Conservation (phyloP, 2,329 filamentous ascomycete species). For the Xenosphaeropsis pyriputrescens region DNA sequence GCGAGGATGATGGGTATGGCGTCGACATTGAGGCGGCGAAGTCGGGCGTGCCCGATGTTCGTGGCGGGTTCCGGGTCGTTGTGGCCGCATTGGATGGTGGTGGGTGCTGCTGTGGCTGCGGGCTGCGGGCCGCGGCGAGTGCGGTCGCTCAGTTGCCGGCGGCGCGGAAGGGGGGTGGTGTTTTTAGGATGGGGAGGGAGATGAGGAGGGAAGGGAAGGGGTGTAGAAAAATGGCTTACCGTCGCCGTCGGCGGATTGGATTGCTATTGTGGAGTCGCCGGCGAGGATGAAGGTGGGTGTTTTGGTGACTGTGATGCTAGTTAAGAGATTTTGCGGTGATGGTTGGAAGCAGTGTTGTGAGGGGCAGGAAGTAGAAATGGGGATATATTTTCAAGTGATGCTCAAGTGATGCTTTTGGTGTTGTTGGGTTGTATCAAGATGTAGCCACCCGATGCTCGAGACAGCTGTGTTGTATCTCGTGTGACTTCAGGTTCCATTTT, state of each 20-base stretch:
- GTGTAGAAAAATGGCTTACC: no score
- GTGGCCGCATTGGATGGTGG: slow-evolving; percentile 32
- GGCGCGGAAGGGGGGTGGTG: slow-evolving; percentile 26
- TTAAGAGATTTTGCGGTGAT: no score
- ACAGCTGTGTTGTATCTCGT: no score
- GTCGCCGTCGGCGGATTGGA: slow-evolving; percentile 6
- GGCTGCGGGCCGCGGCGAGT: slow-evolving; percentile 20
- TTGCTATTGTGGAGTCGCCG: slow-evolving; percentile 20
- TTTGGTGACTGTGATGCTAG: no score
- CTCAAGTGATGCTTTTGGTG: no score
- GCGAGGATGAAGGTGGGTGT: slow-evolving; percentile 20
- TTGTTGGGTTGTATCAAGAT: no score
- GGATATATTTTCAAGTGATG: no score
- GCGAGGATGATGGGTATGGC: slow-evolving; percentile 22
- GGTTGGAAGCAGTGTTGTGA: no score
- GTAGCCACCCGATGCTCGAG: no score
- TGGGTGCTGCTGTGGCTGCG: slow-evolving; percentile 16
- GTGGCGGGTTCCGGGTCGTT: slow-evolving; percentile 29
- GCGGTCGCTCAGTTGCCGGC: slow-evolving; percentile 27
- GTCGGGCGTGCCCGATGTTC: slow-evolving; percentile 18
- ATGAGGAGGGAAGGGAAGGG: no score
- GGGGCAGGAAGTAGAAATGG: no score
- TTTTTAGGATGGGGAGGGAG: slow-evolving; percentile 6
- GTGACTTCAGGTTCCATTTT: no score
- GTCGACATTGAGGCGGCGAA: slow-evolving; percentile 13